These are phyloP conservation scores for Xerocomus potaroensis DNA, from an alignment of 768 basidiomycete species.

Conservation along the genomic window DNA sequence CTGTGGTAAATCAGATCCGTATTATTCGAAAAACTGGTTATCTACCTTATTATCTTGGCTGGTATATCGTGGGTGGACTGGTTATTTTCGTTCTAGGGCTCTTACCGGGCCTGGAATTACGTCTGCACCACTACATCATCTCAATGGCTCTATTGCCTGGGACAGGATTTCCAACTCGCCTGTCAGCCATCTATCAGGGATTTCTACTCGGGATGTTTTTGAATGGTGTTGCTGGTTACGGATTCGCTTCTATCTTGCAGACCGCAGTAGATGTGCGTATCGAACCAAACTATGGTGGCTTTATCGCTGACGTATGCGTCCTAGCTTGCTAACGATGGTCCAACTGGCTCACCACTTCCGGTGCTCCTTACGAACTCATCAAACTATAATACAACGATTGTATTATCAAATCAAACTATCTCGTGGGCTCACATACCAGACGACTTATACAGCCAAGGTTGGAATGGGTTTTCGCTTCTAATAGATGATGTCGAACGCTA, in stretches of 20 bases:
- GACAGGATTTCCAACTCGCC: constrained; percentile 76
- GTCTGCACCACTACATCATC: constrained; percentile 81
- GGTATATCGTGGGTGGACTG: constrained; percentile 68
- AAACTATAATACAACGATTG: constrained; percentile 53
- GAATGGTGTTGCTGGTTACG: constrained; percentile 76
- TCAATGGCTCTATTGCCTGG: constrained; percentile 71
- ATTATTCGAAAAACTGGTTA: constrained; percentile 83
- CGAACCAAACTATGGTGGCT: neutral
- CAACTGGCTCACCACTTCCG: constrained; percentile 66
- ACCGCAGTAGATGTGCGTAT: constrained; percentile 60
- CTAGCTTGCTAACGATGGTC: constrained; percentile 70
- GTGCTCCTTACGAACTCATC: constrained; percentile 72
- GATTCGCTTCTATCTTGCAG: constrained; percentile 75
- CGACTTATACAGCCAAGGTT: constrained; percentile 33
- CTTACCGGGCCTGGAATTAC: constrained; percentile 63
- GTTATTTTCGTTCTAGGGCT: constrained; percentile 61
- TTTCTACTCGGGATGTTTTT: constrained; percentile 80
- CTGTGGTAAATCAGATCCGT: constrained; percentile 73
- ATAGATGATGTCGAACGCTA: constrained; percentile 87
- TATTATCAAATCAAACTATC: constrained; percentile 52
- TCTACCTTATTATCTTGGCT: constrained; percentile 69
- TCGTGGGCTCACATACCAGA: constrained; percentile 49
- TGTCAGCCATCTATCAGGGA: constrained; percentile 77
- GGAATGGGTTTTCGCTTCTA: constrained; percentile 75
- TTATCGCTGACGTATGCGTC: constrained; percentile 1